A percentile compares a stretch with the other conserved stretches of the same genome.
phyloP scores from a whole-genome alignment of 2,329 filamentous ascomycete species.

The Calonectria pseudoreteaudii region DNA sequence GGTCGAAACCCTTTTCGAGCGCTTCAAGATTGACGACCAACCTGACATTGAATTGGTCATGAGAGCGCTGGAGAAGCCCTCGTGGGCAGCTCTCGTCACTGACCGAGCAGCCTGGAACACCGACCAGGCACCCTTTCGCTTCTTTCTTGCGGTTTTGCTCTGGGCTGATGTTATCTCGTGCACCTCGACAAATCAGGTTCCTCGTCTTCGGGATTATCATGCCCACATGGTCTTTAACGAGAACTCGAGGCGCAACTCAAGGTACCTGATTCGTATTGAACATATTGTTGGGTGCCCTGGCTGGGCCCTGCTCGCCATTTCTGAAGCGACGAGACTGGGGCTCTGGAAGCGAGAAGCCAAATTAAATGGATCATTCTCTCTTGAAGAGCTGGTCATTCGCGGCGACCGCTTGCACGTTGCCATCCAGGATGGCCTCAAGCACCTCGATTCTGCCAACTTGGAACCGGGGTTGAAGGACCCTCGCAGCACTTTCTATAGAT shows the following conservation, averaged over 20 bases:
- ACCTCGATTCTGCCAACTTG: neutral
- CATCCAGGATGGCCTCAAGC: neutral
- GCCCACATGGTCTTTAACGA: slow-evolving; percentile 2
- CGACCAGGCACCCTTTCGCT: slow-evolving; percentile 52
- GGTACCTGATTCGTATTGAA: neutral
- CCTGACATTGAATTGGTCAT: neutral
- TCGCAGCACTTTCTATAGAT: neutral
- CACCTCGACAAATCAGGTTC: neutral
- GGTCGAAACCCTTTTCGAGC: slow-evolving; percentile 1
- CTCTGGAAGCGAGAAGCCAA: neutral
- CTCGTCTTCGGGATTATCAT: neutral
- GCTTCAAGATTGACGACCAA: neutral
- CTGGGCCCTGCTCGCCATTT: neutral
- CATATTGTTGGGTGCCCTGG: slow-evolving; percentile 24
- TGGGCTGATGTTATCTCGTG: slow-evolving; percentile 33
- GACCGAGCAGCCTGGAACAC: slow-evolving; percentile 39
- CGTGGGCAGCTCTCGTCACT: neutral
- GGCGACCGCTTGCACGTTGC: neutral
- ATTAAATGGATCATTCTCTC: neutral
- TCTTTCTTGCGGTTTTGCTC: slow-evolving; percentile 49
- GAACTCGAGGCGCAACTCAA: neutral
- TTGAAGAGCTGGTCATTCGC: neutral
- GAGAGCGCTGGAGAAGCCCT: neutral
- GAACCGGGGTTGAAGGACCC: neutral
- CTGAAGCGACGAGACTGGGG: neutral